Evolutionary conservation across 208 protist species (phyloP).

Genomic region (Leishmania amazonensis): DNA sequence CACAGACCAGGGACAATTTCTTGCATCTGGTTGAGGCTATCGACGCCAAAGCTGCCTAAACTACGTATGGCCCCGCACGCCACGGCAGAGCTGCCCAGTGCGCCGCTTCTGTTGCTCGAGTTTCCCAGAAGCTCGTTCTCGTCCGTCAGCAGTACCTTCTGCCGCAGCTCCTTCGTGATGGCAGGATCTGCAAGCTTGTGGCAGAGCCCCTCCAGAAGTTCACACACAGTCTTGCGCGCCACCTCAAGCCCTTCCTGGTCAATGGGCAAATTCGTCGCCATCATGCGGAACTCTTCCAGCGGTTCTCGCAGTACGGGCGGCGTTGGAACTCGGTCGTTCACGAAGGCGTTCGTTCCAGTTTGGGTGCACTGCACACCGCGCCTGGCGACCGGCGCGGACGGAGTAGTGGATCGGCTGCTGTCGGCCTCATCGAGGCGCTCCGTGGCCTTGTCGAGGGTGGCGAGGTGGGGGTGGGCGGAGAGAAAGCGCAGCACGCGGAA

Average conservation of each 20-base stretch:
- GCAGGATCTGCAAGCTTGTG: slow-evolving; percentile 8
- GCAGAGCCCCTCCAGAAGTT: slow-evolving; percentile 19
- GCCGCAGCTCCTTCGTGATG: slow-evolving; percentile 6
- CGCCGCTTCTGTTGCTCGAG: background rate
- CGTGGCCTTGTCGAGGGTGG: background rate
- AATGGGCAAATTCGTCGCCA: slow-evolving; percentile 54
- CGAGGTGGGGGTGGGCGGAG: slow-evolving; percentile 23
- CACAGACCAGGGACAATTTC: slow-evolving; percentile 79
- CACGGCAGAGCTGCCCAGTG: background rate
- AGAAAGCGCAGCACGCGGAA: slow-evolving; percentile 70
- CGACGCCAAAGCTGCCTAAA: background rate
- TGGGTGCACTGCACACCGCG: background rate
- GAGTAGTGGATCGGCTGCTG: background rate
- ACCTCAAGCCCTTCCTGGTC: slow-evolving; percentile 26
- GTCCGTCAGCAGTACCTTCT: slow-evolving; percentile 18
- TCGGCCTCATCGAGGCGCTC: background rate
- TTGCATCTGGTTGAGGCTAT: slow-evolving; percentile 60
- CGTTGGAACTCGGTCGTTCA: slow-evolving; percentile 32
- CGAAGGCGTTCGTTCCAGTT: slow-evolving; percentile 21
- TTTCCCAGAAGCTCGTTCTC: background rate
- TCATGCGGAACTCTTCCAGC: slow-evolving; percentile 67
- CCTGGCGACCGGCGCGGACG: background rate
- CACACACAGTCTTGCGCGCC: slow-evolving; percentile 25
- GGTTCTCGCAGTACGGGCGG: slow-evolving; percentile 28
- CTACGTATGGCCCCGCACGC: background rate